Conservation (phyloP, 768 basidiomycete species). For the Auricularia sp. region DNA sequence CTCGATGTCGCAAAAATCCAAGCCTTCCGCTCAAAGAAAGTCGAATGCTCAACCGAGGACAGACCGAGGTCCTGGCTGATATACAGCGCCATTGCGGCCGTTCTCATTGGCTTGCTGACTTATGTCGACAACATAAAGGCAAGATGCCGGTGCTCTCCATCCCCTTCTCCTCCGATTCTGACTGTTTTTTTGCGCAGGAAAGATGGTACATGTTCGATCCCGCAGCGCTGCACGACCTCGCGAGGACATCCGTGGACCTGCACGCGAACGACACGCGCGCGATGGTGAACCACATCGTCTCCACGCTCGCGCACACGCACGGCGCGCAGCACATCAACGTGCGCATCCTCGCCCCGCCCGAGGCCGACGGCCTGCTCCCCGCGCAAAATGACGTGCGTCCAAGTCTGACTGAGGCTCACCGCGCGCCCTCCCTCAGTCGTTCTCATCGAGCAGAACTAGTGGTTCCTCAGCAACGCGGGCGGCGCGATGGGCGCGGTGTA, state of each 20-base stretch:
- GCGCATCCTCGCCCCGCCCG: slow-evolving; percentile 24
- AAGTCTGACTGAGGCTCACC: too few species aligned
- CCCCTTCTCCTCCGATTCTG: too few species aligned
- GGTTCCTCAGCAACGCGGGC: slow-evolving; percentile 96
- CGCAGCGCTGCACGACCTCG: slow-evolving; percentile 56
- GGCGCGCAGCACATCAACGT: slow-evolving; percentile 45
- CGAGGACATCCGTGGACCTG: slow-evolving; percentile 58
- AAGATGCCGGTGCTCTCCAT: too few species aligned
- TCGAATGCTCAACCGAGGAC: too few species aligned
- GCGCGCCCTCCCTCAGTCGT: slow-evolving; percentile 5
- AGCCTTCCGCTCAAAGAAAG: too few species aligned
- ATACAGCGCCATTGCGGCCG: too few species aligned
- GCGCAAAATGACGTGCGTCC: too few species aligned
- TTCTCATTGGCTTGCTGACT: too few species aligned
- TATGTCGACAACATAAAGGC: too few species aligned
- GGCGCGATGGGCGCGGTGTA: slow-evolving; percentile 99
- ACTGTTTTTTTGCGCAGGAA: slow-evolving; percentile 32
- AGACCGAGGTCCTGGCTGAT: too few species aligned
- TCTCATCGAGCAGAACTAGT: slow-evolving; percentile 41
- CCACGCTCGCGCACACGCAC: slow-evolving; percentile 68
- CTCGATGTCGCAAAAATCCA: too few species aligned
- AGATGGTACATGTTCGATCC: slow-evolving; percentile 86
- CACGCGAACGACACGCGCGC: slow-evolving; percentile 53
- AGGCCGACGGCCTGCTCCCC: slow-evolving; percentile 24
- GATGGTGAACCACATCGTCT: slow-evolving; percentile 74